Conservation (phyloP, 148 eudicot species). For the Chenopodium quinoa region DNA sequence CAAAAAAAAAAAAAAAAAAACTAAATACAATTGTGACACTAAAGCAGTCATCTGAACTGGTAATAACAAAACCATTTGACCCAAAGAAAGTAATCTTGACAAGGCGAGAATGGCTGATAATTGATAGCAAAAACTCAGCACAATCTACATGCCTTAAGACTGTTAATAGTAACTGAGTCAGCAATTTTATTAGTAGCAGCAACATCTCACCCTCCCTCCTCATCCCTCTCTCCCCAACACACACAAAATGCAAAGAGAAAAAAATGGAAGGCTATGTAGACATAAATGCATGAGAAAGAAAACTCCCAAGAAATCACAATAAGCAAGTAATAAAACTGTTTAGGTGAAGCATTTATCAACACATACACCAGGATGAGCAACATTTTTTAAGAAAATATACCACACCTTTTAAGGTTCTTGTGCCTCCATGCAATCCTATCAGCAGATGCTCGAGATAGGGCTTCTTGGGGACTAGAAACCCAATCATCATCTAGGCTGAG, state of each 20-base stretch:
- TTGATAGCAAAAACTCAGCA: neutral
- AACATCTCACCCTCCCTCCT: neutral
- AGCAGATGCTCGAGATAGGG: constrained; percentile 67
- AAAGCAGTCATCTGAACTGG: neutral
- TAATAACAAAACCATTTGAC: neutral
- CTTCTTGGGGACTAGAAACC: constrained; percentile 72
- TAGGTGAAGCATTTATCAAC: neutral
- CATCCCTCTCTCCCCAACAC: neutral
- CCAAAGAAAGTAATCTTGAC: neutral
- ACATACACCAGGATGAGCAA: neutral
- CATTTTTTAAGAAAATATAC: neutral
- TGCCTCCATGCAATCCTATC: constrained; percentile 58
- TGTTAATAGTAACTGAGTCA: neutral
- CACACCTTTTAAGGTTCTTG: constrained; percentile 57
- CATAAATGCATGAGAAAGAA: neutral
- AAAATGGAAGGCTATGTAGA: neutral
- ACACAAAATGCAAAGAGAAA: neutral
- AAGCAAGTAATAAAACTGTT: neutral
- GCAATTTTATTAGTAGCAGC: neutral
- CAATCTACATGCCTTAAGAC: neutral
- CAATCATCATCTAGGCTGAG: constrained; percentile 86
- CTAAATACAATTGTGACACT: too few species aligned
- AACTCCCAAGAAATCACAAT: neutral
- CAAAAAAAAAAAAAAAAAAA: too few species aligned
- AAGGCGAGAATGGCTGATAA: neutral